A percentile compares a stretch with the other conserved stretches of the same genome.
These are phyloP conservation scores for Mycena rosella DNA, from an alignment of 768 basidiomycete genomes.

Conservation along the genomic window DNA sequence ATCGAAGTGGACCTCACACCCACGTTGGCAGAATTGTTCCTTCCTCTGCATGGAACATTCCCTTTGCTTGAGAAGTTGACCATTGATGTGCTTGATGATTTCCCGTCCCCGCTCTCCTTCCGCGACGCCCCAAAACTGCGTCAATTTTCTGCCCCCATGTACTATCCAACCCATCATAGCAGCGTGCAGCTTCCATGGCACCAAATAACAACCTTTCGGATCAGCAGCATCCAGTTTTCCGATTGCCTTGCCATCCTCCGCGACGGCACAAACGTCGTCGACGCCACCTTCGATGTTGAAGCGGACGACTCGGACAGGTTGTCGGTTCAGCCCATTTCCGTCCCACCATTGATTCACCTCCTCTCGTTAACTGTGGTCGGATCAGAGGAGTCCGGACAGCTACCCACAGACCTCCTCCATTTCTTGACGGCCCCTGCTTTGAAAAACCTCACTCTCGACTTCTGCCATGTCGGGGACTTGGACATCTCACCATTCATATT, in stretches of 20 bases:
- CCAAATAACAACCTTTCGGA: neutral
- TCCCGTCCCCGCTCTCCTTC: neutral
- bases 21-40: too few relatives aligned
- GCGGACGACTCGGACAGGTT: neutral
- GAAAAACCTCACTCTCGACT: neutral
- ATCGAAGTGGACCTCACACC: too few relatives aligned
- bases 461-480: neutral
- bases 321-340: neutral
- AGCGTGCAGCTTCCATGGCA: neutral
- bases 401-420: neutral
- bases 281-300: neutral
- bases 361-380: neutral
- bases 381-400: neutral
- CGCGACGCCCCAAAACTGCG: conserved; percentile 14
- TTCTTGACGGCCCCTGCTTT: conserved; percentile 14
- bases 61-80: conserved; percentile 21
- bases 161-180: too few relatives aligned
- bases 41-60: neutral
- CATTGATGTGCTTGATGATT: too few relatives aligned
- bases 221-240: neutral
- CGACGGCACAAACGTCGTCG: neutral
- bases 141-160: too few relatives aligned
- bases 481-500: neutral
- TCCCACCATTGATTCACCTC: neutral
- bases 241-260: neutral